Conservation (phyloP, 805 yeast genomes). For the Nakazawaea molendinolei region DNA sequence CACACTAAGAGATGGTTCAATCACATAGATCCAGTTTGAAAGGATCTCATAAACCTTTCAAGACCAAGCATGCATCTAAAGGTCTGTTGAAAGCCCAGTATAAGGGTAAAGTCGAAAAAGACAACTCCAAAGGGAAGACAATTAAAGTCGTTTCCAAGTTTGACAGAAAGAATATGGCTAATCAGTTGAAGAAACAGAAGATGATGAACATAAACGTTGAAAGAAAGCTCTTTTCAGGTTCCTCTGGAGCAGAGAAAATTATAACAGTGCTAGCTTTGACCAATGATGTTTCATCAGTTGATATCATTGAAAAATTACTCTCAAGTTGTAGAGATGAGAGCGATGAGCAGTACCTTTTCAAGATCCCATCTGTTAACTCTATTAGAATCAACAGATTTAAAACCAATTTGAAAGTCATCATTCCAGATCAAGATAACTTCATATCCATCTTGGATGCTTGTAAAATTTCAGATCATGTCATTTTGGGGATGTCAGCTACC, state of each 20-base stretch:
- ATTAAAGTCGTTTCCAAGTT: slow-evolving; percentile 34
- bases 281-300: slow-evolving; percentile 52
- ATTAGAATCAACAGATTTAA: slow-evolving; percentile 60
- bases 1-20: slow-evolving; percentile 59
- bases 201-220: slow-evolving; percentile 50
- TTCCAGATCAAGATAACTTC: slow-evolving; percentile 64
- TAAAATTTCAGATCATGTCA: slow-evolving; percentile 80
- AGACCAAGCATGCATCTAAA: slow-evolving; percentile 86
- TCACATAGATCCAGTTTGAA: slow-evolving; percentile 82
- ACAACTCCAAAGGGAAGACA: slow-evolving; percentile 29
- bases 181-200: slow-evolving; percentile 72
- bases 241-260: slow-evolving; percentile 72
- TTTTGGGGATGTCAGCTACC: slow-evolving; percentile 83
- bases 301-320: slow-evolving; percentile 47
- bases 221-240: slow-evolving; percentile 73
- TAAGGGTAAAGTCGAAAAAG: slow-evolving; percentile 86
- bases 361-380: slow-evolving; percentile 44
- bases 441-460: slow-evolving; percentile 77
- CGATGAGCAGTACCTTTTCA: slow-evolving; percentile 21
- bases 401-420: slow-evolving; percentile 63
- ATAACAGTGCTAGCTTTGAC: slow-evolving; percentile 78
- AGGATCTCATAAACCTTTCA: slow-evolving; percentile 83
- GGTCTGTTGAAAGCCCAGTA: slow-evolving; percentile 72
- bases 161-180: slow-evolving; percentile 73
- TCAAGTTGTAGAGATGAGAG: slow-evolving; percentile 26